Base-by-base conservation (phyloP, 2,329 filamentous ascomycete genomes). In the Fusarium sacchari region DNA sequence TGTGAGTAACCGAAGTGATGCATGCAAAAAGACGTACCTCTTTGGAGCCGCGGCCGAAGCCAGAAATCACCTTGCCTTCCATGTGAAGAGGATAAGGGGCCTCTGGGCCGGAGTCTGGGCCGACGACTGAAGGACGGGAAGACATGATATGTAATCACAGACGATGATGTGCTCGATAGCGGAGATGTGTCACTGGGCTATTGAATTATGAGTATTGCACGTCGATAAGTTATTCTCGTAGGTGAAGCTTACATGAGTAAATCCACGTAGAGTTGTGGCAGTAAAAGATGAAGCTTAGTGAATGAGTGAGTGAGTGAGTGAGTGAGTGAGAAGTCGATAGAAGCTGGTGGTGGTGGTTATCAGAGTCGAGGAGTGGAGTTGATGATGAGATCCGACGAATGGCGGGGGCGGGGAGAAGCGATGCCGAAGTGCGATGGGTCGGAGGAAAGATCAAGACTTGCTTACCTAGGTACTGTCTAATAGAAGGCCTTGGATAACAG, bases 31-130 rank as follows among this genome's bases (percentile, higher is more conserved):
- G 22, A 43, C 84, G 67, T 81, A 95, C 94, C 84, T 98, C 95
- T 86, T 95, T 97, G 79, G 94, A 97, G 22, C 96, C 96, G 68
- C 96, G 90, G 46, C 96, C 96, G 82, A 98, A 98, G 39, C 96
- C 96, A 78, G 94, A 93, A 78, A 98, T 95, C 30, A 99, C 95
- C 62, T 92, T 90, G 30, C 96, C 96, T 70, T 93, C 92, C 84
- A 98, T 91, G 76, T 88, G 90, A 77, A 97, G 88, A 1, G 96
- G 96, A 82, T 91, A 98, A 1, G 96, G 96, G 11, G 89, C 58
- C 77, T 91, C 87, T 18, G 96, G 96, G 7, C 94, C 94, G 43
- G 85, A 82, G 47, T 93, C 90, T 14, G 92, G 86, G 63, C 96
- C 96, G 67, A 94, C 90, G 75, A 96, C 89, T 58, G 88, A 85